These are phyloP conservation scores for Plicaturopsis crispa DNA, from an alignment of 768 basidiomycete genomes.

Conservation along the genomic window DNA sequence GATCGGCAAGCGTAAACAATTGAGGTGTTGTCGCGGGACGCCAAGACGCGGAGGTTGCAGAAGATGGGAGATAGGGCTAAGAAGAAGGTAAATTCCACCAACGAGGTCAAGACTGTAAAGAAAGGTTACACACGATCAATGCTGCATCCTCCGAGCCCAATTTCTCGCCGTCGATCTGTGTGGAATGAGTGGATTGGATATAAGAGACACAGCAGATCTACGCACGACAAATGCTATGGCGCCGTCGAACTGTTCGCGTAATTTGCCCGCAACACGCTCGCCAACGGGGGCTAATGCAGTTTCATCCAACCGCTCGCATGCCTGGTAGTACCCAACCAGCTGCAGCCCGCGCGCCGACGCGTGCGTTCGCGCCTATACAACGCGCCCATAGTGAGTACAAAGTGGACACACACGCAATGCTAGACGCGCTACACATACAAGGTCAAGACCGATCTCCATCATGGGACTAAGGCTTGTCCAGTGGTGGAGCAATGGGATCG, in stretches of 20 bases:
- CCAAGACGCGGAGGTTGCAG: slow-evolving; percentile 41
- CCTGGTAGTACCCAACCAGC: slow-evolving; percentile 74
- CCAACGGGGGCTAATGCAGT: slow-evolving; percentile 56
- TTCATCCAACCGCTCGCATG: slow-evolving; percentile 57
- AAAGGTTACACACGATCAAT: slow-evolving; percentile 40
- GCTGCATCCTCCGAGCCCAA: slow-evolving; percentile 46
- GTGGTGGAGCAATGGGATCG: slow-evolving; percentile 74
- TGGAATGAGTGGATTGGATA: slow-evolving; percentile 5
- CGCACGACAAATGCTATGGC: slow-evolving; percentile 68
- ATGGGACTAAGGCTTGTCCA: slow-evolving; percentile 81
- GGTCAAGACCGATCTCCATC: slow-evolving; percentile 80
- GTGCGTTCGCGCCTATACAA: slow-evolving; percentile 46
- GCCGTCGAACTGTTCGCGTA: slow-evolving; percentile 45
- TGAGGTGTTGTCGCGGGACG: slow-evolving; percentile 26
- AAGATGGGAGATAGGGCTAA: slow-evolving; percentile 44
- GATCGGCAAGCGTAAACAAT: slow-evolving; percentile 39
- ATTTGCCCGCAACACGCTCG: slow-evolving; percentile 50
- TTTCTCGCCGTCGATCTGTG: slow-evolving; percentile 54
- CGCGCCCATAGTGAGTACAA: slow-evolving; percentile 1
- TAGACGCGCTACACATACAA: slow-evolving; percentile 52
- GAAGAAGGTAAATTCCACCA: background rate
- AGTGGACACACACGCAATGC: slow-evolving; percentile 2
- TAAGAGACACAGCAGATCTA: background rate
- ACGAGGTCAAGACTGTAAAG: slow-evolving; percentile 1
- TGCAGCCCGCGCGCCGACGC: slow-evolving; percentile 44